Evolutionary conservation across 2,329 filamentous ascomycete species (phyloP).

Genomic region (Phyllosticta citriasiana): DNA sequence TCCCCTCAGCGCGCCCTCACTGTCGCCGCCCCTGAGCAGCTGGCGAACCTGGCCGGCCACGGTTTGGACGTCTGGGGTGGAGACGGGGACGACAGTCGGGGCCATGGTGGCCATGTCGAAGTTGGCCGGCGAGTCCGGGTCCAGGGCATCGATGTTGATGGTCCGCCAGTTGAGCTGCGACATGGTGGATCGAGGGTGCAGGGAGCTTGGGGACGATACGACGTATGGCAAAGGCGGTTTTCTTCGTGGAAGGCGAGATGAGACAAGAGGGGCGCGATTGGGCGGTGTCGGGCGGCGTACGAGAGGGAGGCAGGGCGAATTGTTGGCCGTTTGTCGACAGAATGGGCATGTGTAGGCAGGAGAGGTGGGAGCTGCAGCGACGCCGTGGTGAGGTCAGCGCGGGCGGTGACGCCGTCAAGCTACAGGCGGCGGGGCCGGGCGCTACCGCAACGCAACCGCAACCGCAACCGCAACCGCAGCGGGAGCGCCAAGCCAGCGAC

Average conservation of each 20-base stretch:
- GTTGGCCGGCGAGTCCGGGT: slow-evolving; percentile 82
- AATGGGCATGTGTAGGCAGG: background rate
- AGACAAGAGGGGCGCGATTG: background rate
- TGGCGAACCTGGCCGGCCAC: slow-evolving; percentile 76
- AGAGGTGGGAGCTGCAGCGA: background rate
- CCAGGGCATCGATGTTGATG: slow-evolving; percentile 86
- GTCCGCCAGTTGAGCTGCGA: slow-evolving; percentile 61
- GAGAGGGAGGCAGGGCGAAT: slow-evolving; percentile 1
- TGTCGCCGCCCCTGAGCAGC: slow-evolving; percentile 74
- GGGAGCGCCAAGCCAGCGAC: background rate
- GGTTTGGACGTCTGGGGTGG: slow-evolving; percentile 67
- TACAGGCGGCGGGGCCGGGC: slow-evolving; percentile 1
- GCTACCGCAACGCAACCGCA: background rate
- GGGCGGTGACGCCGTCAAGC: slow-evolving; percentile 6
- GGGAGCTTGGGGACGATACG: background rate
- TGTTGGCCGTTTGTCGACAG: background rate
- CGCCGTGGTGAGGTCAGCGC: background rate
- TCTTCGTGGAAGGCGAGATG: slow-evolving; percentile 2
- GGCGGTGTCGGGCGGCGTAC: slow-evolving; percentile 2
- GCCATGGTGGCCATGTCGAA: slow-evolving; percentile 81
- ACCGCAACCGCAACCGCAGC: background rate
- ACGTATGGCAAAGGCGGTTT: slow-evolving; percentile 5
- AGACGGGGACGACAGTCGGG: slow-evolving; percentile 63
- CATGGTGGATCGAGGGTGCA: slow-evolving; percentile 22
- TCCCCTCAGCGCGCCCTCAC: slow-evolving; percentile 74